Evolutionary conservation across 164 flowering plant species (phyloP).

Genomic region (Stephania cephalantha): DNA sequence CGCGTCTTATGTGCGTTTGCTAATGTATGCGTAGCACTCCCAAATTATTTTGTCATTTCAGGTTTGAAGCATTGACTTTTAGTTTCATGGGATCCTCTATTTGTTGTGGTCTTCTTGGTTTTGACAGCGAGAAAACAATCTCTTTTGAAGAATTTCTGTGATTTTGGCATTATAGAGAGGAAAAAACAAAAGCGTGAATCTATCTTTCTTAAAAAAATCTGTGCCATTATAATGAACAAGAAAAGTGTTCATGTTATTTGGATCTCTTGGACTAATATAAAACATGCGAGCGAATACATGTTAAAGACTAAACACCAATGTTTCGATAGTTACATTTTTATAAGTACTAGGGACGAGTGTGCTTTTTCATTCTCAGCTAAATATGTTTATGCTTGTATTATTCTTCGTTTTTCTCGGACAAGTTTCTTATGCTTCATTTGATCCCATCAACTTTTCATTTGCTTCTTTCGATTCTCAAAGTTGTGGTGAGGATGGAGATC

Average conservation of each 20-base stretch:
- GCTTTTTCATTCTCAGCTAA: background rate
- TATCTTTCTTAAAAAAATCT: conserved; percentile 4
- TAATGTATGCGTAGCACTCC: no score
- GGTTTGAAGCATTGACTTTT: no score
- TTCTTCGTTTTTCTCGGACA: conserved; percentile 16
- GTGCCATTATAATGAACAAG: background rate
- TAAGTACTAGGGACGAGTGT: background rate
- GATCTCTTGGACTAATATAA: background rate
- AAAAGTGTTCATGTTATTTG: conserved; percentile 4
- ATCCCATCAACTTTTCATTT: conserved; percentile 24
- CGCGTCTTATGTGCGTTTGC: no score
- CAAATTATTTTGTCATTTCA: no score
- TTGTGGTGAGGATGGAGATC: conserved; percentile 26
- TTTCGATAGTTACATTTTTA: background rate
- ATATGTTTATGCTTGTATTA: conserved; percentile 25
- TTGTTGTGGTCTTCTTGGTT: background rate
- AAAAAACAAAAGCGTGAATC: conserved; percentile 20
- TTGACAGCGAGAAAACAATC: background rate
- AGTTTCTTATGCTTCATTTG: conserved; percentile 14
- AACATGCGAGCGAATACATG: conserved; percentile 8
- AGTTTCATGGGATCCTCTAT: no score
- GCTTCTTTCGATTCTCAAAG: conserved; percentile 24
- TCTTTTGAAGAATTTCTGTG: background rate
- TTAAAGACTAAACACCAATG: conserved; percentile 2
- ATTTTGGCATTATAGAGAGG: background rate